These are phyloP conservation scores for Naganishia onofrii DNA, from an alignment of 768 basidiomycete species.

Conservation along the genomic window DNA sequence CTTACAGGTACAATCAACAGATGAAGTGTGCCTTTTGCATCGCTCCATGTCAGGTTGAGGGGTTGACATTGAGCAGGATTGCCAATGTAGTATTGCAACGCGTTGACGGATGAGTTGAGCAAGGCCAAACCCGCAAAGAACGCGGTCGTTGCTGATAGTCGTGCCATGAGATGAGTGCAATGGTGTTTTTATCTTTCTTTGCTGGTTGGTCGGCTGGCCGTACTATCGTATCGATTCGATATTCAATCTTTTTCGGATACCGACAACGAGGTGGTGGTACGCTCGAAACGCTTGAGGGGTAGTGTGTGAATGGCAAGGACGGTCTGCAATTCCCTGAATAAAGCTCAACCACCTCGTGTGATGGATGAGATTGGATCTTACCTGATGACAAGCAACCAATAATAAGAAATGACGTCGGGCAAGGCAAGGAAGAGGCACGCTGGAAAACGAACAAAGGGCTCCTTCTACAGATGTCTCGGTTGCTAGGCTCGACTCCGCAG, in stretches of 20 bases:
- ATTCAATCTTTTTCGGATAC: too few species aligned
- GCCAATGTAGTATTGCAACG: constrained; percentile 16
- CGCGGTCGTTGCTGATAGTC: not conserved
- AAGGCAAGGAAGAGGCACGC: not conserved
- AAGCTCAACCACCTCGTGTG: not conserved
- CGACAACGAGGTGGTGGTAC: too few species aligned
- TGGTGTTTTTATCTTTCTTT: too few species aligned
- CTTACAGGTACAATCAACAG: constrained; percentile 9
- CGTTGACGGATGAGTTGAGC: not conserved
- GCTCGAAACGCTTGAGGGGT: too few species aligned
- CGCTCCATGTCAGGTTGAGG: constrained; percentile 19
- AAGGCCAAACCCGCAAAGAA: not conserved
- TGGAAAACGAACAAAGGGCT: not conserved
- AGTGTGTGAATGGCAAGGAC: too few species aligned
- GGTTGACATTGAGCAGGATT: constrained; percentile 18
- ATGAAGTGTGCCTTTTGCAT: constrained; percentile 10
- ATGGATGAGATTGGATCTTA: not conserved
- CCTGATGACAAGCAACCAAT: too few species aligned
- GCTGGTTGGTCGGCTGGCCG: too few species aligned
- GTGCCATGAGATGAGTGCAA: not conserved
- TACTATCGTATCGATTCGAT: too few species aligned
- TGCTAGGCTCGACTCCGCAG: too few species aligned
- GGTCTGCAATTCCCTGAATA: too few species aligned
- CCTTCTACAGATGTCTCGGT: too few species aligned
- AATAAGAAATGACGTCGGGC: not conserved